Evolutionary conservation across 352 stramenopile species (phyloP).

Genomic region (Pythium rhizo-oryzae): DNA sequence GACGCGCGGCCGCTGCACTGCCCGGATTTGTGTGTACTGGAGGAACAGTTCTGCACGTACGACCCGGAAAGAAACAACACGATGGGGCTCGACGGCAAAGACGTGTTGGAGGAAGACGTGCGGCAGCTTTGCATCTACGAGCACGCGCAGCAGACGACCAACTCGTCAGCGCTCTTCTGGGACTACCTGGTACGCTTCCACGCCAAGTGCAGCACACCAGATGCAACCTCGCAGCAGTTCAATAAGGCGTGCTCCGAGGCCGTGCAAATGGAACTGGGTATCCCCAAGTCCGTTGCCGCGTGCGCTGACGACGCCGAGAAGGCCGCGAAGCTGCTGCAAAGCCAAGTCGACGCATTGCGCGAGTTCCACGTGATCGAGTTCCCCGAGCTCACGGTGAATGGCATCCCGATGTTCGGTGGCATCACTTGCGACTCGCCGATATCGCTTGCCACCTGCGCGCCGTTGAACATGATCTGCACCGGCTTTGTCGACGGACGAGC

Average conservation of each 20-base stretch:
- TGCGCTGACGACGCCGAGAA: slow-evolving; percentile 14
- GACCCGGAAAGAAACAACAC: slow-evolving; percentile 37
- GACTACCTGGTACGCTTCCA: slow-evolving; percentile 33
- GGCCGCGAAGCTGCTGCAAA: slow-evolving; percentile 16
- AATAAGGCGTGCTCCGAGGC: slow-evolving; percentile 18
- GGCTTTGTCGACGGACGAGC: slow-evolving; percentile 22
- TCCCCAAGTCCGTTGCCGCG: slow-evolving; percentile 5
- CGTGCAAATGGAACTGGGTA: slow-evolving; percentile 8
- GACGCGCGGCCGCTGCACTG: slow-evolving; percentile 15
- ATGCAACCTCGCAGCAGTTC: slow-evolving; percentile 20
- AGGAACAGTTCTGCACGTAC: slow-evolving; percentile 35
- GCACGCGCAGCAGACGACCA: slow-evolving; percentile 10
- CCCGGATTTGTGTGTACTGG: slow-evolving; percentile 30
- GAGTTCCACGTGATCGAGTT: slow-evolving; percentile 32
- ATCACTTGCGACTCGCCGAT: slow-evolving; percentile 27
- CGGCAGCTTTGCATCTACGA: slow-evolving; percentile 33
- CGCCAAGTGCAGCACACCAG: slow-evolving; percentile 21
- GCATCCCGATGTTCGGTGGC: slow-evolving; percentile 26
- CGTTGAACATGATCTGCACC: slow-evolving; percentile 32
- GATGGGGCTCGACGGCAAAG: slow-evolving; percentile 32
- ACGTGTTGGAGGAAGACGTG: slow-evolving; percentile 36
- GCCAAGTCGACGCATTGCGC: slow-evolving; percentile 24
- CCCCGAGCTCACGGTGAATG: slow-evolving; percentile 35
- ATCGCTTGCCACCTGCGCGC: slow-evolving; percentile 27
- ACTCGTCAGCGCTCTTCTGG: slow-evolving; percentile 29